Evolutionary conservation across 176 grass and related monocot species (phyloP).

Genomic region (Olyra latifolia): DNA sequence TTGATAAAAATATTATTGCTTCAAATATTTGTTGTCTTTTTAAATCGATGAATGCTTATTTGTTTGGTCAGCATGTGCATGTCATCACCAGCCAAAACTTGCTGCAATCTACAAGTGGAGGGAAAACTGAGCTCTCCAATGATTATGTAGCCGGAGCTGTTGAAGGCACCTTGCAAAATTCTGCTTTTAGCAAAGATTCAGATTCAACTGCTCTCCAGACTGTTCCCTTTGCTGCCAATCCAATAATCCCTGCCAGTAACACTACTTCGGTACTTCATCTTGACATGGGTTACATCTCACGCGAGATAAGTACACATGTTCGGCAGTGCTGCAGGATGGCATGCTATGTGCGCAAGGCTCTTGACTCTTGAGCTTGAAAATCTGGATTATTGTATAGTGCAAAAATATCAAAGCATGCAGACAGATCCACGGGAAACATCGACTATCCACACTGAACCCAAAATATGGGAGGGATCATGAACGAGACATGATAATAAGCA

Average conservation of each 20-base stretch:
- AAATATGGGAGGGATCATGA: constrained; percentile 28
- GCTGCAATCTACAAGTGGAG: background rate
- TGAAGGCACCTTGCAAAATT: background rate
- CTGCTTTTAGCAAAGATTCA: background rate
- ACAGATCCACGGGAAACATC: constrained; percentile 10
- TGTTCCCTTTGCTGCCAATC: background rate
- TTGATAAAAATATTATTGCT: background rate
- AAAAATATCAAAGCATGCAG: background rate
- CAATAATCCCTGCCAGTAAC: background rate
- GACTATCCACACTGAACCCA: background rate
- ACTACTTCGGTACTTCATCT: background rate
- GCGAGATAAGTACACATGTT: background rate
- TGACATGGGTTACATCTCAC: background rate
- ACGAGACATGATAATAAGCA: background rate
- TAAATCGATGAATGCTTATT: background rate
- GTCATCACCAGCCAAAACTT: background rate
- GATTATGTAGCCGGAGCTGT: background rate
- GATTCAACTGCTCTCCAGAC: background rate
- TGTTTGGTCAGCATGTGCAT: background rate
- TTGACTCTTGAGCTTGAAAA: constrained; percentile 24
- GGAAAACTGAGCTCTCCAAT: background rate
- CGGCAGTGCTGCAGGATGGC: background rate
- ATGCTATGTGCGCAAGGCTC: background rate
- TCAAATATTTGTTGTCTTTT: background rate
- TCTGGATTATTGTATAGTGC: background rate